These are phyloP conservation scores for Chlamydomonas sp. DNA, from an alignment of 139 green algal species.

Conservation along the genomic window DNA sequence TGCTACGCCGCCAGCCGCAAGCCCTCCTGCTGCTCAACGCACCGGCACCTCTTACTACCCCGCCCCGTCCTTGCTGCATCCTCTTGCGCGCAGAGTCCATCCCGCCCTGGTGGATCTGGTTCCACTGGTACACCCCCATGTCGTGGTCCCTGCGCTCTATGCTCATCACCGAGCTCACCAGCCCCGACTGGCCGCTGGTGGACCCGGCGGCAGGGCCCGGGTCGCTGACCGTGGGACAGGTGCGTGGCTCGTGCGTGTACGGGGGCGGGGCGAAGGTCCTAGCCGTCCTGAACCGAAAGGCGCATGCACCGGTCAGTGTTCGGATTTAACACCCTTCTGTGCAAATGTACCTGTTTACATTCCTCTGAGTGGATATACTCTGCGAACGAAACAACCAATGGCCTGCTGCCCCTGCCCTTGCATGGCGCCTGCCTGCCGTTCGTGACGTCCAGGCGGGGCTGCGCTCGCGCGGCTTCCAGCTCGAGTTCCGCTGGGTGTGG, in stretches of 20 bases:
- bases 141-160: slow-evolving; percentile 38
- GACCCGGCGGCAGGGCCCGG: not conserved
- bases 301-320: too few relatives aligned
- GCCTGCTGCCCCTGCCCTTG: too few relatives aligned
- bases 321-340: too few relatives aligned
- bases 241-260: not conserved
- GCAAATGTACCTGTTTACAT: too few relatives aligned
- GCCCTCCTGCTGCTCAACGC: not conserved
- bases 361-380: too few relatives aligned
- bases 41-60: not conserved
- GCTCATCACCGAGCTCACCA: slow-evolving; percentile 54
- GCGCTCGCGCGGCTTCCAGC: not conserved
- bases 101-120: slow-evolving; percentile 16
- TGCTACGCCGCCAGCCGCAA: too few relatives aligned
- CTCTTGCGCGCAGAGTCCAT: not conserved
- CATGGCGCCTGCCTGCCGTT: too few relatives aligned
- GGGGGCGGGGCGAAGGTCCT: too few relatives aligned
- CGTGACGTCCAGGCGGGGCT: not conserved
- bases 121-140: slow-evolving; percentile 29
- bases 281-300: too few relatives aligned
- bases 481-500: slow-evolving; percentile 30
- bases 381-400: too few relatives aligned
- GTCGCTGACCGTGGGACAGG: not conserved
- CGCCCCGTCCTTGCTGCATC: too few relatives aligned
- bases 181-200: not conserved